Percentiles rank a stretch among this genome's conserved stretches.
These are phyloP conservation scores for Aulographum hederae DNA, from an alignment of 2,329 filamentous ascomycete species.

Conservation along the genomic window DNA sequence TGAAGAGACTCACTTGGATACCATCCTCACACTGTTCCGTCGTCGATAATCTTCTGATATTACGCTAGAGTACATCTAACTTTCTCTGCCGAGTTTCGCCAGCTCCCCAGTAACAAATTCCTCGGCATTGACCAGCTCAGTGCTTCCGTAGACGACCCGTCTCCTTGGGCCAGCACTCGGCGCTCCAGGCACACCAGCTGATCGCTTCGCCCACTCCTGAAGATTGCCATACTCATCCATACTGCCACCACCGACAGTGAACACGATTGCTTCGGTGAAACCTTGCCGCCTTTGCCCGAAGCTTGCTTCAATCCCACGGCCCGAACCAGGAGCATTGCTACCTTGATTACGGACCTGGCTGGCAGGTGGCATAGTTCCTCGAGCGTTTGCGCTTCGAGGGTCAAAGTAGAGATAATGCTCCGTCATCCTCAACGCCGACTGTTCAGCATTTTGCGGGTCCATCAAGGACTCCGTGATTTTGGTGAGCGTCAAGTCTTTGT, in stretches of 20 bases:
- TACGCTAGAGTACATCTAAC: conserved; percentile 8
- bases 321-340: conserved; percentile 22
- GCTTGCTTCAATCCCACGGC: conserved; percentile 52
- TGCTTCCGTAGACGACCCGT: conserved; percentile 87
- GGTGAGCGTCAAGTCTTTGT: conserved; percentile 88
- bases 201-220: conserved; percentile 80
- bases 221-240: conserved; percentile 99
- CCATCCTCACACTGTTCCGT: too few relatives aligned
- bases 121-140: conserved; percentile 47
- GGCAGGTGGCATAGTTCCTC: conserved; percentile 76
- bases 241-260: conserved; percentile 79
- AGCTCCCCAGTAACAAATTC: conserved; percentile 42
- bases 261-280: conserved; percentile 82
- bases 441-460: conserved; percentile 80
- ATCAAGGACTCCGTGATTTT: conserved; percentile 98
- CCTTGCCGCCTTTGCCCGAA: conserved; percentile 85
- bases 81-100: conserved; percentile 37
- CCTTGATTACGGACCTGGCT: conserved; percentile 31
- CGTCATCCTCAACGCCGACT: conserved; percentile 85
- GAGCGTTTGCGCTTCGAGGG: conserved; percentile 77
- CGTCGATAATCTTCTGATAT: too few relatives aligned
- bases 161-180: conserved; percentile 42
- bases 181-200: conserved; percentile 30
- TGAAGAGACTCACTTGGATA: too few relatives aligned
- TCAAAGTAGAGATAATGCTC: conserved; percentile 97